Conservation (phyloP, 2,329 filamentous ascomycete species). For the Paecilomyces formosus region DNA sequence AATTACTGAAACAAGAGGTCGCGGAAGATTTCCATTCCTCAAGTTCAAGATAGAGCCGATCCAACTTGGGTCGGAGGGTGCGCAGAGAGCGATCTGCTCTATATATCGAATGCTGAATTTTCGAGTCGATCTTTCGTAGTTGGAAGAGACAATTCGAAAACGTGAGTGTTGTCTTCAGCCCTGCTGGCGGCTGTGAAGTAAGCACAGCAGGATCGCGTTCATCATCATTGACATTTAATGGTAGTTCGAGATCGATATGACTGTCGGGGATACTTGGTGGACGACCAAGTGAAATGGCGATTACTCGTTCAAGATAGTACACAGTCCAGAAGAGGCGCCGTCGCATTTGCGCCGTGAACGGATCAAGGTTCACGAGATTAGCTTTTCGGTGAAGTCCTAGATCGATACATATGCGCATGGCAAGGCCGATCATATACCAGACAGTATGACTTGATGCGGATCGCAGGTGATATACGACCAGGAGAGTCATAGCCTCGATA, state of each 20-base stretch:
- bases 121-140: constrained; percentile 41
- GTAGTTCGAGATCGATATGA: constrained; percentile 45
- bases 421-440: constrained; percentile 49
- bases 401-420: constrained; percentile 48
- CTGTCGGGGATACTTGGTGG: constrained; percentile 46
- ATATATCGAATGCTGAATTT: constrained; percentile 47
- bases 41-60: constrained; percentile 37
- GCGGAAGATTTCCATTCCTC: constrained; percentile 41
- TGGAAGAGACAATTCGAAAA: constrained; percentile 39
- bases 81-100: constrained; percentile 41
- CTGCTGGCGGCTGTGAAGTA: constrained; percentile 18
- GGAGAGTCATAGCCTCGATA: constrained; percentile 45
- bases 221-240: constrained; percentile 37
- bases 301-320: constrained; percentile 43
- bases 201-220: constrained; percentile 30
- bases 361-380: constrained; percentile 35
- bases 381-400: constrained; percentile 44
- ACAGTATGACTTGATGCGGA: constrained; percentile 45
- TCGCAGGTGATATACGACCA: constrained; percentile 46
- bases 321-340: constrained; percentile 47
- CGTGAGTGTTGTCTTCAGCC: constrained; percentile 30
- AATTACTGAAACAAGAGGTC: constrained; percentile 22
- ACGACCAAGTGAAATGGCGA: constrained; percentile 45
- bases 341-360: constrained; percentile 38
- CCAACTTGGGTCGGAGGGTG: constrained; percentile 41